A percentile compares a stretch with the other conserved stretches of the same genome.
Conservation (phyloP, 495 filamentous ascomycete species). For the Penicillium canescens region DNA sequence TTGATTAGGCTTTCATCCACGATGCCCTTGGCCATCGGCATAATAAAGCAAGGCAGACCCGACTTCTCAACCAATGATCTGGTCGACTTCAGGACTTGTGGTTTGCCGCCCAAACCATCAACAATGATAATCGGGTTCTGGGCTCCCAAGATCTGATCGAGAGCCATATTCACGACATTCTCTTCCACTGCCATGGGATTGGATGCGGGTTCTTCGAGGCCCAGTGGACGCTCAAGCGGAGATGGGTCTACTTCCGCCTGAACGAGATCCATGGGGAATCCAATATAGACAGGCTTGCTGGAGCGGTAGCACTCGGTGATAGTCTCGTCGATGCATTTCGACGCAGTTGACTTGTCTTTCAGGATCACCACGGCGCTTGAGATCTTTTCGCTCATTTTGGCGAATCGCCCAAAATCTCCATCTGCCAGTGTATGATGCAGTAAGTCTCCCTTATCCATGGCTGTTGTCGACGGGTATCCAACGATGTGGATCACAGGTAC, state of each 20-base stretch:
- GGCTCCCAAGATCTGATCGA: neutral
- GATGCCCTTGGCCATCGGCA: conserved; percentile 13
- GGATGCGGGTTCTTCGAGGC: neutral
- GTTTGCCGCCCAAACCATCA: conserved; percentile 7
- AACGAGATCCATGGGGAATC: conserved; percentile 12
- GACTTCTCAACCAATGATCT: conserved; percentile 8
- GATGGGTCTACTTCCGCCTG: conserved; percentile 7
- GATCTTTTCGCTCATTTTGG: conserved; percentile 24
- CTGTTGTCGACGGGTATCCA: conserved; percentile 41
- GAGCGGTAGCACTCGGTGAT: conserved; percentile 8
- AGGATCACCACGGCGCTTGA: conserved; percentile 6
- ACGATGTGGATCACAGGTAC: conserved; percentile 83
- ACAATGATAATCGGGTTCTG: conserved; percentile 9
- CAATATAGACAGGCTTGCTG: conserved; percentile 16
- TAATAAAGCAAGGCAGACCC: conserved; percentile 4
- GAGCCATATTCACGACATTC: neutral
- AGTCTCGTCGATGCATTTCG: conserved; percentile 12
- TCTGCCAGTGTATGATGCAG: conserved; percentile 44
- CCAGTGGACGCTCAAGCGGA: conserved; percentile 3
- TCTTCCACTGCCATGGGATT: neutral
- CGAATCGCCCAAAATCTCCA: conserved; percentile 36
- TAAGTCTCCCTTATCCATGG: conserved; percentile 22
- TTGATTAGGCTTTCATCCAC: conserved; percentile 9
- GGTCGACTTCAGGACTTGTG: neutral
- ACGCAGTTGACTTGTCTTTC: conserved; percentile 3